phyloP scores from a whole-genome alignment of 805 yeast genomes.

The Phaffomyces opuntiae region DNA sequence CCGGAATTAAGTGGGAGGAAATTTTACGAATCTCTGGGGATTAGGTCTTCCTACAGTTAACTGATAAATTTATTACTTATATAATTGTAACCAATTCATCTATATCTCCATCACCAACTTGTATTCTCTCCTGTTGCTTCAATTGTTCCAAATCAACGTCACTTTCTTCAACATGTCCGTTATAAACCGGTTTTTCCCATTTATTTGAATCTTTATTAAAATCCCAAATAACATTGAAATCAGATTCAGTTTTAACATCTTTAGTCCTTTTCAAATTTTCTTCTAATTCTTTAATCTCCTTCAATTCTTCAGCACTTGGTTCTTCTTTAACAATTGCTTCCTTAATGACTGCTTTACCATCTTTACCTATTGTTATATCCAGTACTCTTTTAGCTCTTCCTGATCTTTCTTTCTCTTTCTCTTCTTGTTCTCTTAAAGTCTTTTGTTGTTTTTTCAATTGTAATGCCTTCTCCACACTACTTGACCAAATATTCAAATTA shows the following conservation, averaged over 20 bases:
- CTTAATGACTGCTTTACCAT: conserved; percentile 67
- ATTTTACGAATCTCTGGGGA: too few relatives aligned
- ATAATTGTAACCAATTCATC: conserved; percentile 7
- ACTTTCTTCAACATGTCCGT: conserved; percentile 9
- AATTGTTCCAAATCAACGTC: neutral
- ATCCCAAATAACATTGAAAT: conserved; percentile 49
- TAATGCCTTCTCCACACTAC: conserved; percentile 77
- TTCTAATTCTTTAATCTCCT: conserved; percentile 26
- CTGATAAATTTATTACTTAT: neutral
- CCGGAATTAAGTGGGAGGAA: neutral
- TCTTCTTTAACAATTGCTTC: conserved; percentile 25
- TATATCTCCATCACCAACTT: neutral
- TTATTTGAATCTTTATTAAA: conserved; percentile 43
- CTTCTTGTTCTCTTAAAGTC: conserved; percentile 56
- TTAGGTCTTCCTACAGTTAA: neutral
- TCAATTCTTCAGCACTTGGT: conserved; percentile 30
- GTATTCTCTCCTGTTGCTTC: conserved; percentile 1
- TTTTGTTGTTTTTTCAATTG: conserved; percentile 83
- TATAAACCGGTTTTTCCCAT: conserved; percentile 50
- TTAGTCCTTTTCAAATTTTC: conserved; percentile 26
- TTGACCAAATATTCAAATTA: conserved; percentile 67
- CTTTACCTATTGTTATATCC: conserved; percentile 64
- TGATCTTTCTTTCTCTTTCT: conserved; percentile 44
- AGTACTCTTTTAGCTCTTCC: conserved; percentile 75
- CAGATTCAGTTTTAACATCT: conserved; percentile 24